Conservation (phyloP, 768 basidiomycete species). For the Candolleomyces efflorescens region DNA sequence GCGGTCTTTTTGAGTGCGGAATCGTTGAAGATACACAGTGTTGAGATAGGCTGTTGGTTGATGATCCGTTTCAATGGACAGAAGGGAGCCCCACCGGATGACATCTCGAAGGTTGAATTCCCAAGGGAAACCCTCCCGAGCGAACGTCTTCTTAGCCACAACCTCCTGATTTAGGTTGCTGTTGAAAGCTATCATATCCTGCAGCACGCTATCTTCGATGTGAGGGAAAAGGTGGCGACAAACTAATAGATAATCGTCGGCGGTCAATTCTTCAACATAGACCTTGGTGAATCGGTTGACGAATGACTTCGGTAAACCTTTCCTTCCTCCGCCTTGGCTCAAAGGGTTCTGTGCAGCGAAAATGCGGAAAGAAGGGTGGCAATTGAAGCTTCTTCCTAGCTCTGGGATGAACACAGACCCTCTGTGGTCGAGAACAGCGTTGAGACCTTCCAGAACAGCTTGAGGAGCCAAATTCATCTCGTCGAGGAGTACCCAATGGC, state of each 20-base stretch:
- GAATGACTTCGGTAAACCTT: constrained; percentile 96
- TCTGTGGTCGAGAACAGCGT: constrained; percentile 93
- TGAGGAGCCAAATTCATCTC: constrained; percentile 99
- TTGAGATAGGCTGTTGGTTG: constrained; percentile 65
- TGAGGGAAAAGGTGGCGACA: constrained; percentile 71
- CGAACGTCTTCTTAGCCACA: constrained; percentile 61
- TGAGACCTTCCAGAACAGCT: constrained; percentile 93
- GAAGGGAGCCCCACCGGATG: constrained; percentile 76
- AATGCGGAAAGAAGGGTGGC: constrained; percentile 93
- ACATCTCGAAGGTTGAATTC: constrained; percentile 97
- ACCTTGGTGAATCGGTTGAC: constrained; percentile 99
- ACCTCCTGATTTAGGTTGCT: constrained; percentile 63
- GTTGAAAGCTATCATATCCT: constrained; percentile 83
- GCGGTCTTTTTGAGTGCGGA: constrained; percentile 72
- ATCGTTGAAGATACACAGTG: constrained; percentile 80
- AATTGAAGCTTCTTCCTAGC: constrained; percentile 79
- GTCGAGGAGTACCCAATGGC: constrained; percentile 96
- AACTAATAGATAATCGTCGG: constrained; percentile 73
- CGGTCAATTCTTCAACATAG: constrained; percentile 79
- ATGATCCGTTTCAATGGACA: constrained; percentile 26
- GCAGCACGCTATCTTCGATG: constrained; percentile 48
- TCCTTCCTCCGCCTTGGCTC: constrained; percentile 93
- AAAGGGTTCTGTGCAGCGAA: constrained; percentile 98
- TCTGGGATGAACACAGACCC: constrained; percentile 95
- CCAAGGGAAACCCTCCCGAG: constrained; percentile 84